phyloP scores from a whole-genome alignment of 169 alveolate species.

The Babesia caballi region DNA sequence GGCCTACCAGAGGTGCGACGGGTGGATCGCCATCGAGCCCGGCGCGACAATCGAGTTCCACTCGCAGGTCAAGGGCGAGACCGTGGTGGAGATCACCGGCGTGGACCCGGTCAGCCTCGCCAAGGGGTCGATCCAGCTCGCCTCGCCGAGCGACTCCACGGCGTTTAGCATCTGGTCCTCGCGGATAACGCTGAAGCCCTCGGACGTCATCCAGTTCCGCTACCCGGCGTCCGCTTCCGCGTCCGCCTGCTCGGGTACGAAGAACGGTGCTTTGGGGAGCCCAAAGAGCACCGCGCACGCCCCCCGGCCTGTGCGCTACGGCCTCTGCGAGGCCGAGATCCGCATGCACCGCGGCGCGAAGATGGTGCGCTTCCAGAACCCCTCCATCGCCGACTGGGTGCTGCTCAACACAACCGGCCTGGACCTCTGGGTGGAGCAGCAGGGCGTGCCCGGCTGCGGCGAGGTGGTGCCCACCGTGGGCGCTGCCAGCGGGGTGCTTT shows the following conservation, averaged over 20 bases:
- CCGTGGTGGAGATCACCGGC: constrained; percentile 71
- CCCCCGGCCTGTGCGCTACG: constrained; percentile 12
- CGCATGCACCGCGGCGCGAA: constrained; percentile 60
- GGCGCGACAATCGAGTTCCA: constrained; percentile 80
- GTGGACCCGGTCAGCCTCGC: constrained; percentile 43
- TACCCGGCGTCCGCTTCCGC: constrained; percentile 8
- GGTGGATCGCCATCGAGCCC: constrained; percentile 67
- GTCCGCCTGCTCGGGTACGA: background rate
- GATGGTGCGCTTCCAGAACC: constrained; percentile 50
- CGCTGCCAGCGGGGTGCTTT: background rate
- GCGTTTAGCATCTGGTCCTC: constrained; percentile 44
- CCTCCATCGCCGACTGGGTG: constrained; percentile 52
- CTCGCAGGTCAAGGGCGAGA: constrained; percentile 76
- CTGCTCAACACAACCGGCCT: constrained; percentile 53
- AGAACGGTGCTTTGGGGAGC: background rate
- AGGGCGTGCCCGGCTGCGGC: constrained; percentile 50
- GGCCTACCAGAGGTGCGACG: constrained; percentile 15
- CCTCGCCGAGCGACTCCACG: background rate
- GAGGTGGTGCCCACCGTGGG: constrained; percentile 44
- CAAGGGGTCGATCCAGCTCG: background rate
- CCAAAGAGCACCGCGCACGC: background rate
- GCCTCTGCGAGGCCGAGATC: constrained; percentile 52
- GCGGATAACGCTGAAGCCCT: constrained; percentile 42
- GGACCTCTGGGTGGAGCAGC: constrained; percentile 59
- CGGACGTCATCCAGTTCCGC: constrained; percentile 39